Evolutionary conservation across 2,329 filamentous ascomycete genomes (phyloP), one percentile per base, ranked within the genome.

Genomic region (Sphaceloma murrayae): DNA sequence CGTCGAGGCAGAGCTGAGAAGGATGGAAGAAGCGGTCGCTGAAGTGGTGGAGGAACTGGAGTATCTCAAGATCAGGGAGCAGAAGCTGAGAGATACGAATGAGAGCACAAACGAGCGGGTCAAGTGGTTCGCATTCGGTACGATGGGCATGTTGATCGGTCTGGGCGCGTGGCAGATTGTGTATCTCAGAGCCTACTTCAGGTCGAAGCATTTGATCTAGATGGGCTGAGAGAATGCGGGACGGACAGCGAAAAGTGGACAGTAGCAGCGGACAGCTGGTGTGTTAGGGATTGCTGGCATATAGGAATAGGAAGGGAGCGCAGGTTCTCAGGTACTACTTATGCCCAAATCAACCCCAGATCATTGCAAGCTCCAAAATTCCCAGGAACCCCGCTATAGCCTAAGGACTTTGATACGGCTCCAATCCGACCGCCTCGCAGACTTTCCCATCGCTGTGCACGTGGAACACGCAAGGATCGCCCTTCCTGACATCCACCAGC

Each of bases 61-160:
- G 53, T 98, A 96, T 68, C 77, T 98, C 56, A 78, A 91, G 53
- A 58, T 66, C 29, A 78, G 91, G 56, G 91, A 98, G 73, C 87
- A 94, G 76, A 94, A 86, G 72, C 75, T 98, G 56, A 76, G 91
- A 63, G 89, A 98, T 69, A 98, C 91, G 55, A 98, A 98, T 67
- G 91, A 98, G 80, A 96, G 89, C 73, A 98, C 91, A 53, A 98
- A 98, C 69, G 91, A 84, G 68, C 78, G 91, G 48, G 91, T 98
- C 59, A 98, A 96, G 73, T 96, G 86, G 87, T 98, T 98, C 67
- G 89, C 89, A 38, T 80, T 95, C 62, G 78, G 80, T 53, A 96
- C 89, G 19, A 96, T 94, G 69, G 82, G 86, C 50, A 81, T 95
- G 72, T 70, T 98, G 55, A 72, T 95, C 53, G 85, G 77, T 24